These are phyloP conservation scores for Beta vulgaris DNA, from an alignment of 148 eudicot genomes.

Conservation along the genomic window DNA sequence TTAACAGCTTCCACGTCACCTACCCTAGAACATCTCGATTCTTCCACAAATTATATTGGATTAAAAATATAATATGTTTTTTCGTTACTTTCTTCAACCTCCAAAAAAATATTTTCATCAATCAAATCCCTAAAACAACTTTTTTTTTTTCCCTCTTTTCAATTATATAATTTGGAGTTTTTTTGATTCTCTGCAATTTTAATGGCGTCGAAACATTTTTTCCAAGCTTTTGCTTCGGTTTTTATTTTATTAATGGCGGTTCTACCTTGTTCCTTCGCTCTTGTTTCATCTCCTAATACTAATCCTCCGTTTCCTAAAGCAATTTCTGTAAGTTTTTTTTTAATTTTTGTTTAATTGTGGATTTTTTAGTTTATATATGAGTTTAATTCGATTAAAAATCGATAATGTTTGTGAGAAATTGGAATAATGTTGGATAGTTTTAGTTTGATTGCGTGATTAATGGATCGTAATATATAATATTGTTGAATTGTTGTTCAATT, in stretches of 20 bases:
- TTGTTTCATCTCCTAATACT: constrained; percentile 37
- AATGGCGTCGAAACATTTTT: constrained; percentile 26
- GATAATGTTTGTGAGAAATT: neutral
- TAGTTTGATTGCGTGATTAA: neutral
- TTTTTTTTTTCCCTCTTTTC: too few relatives aligned
- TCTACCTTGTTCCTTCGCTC: constrained; percentile 32
- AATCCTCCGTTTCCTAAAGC: constrained; percentile 48
- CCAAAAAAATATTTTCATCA: too few relatives aligned
- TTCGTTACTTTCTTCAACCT: too few relatives aligned
- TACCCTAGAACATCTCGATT: constrained; percentile 4
- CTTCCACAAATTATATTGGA: too few relatives aligned
- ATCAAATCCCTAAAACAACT: too few relatives aligned
- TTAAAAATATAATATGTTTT: too few relatives aligned
- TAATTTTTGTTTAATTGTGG: neutral
- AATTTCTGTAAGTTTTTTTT: constrained; percentile 42
- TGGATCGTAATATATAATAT: neutral
- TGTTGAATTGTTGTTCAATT: too few relatives aligned
- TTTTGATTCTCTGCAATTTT: neutral
- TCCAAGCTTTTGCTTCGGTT: constrained; percentile 12
- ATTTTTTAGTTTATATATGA: neutral
- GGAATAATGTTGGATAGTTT: neutral
- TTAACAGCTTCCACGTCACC: constrained; percentile 33
- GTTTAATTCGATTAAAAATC: neutral
- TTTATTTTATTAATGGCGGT: constrained; percentile 20
- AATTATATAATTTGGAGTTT: too few relatives aligned